Evolutionary conservation across 2,329 filamentous ascomycete species (phyloP).

Genomic region (Aspergillus intermedius): DNA sequence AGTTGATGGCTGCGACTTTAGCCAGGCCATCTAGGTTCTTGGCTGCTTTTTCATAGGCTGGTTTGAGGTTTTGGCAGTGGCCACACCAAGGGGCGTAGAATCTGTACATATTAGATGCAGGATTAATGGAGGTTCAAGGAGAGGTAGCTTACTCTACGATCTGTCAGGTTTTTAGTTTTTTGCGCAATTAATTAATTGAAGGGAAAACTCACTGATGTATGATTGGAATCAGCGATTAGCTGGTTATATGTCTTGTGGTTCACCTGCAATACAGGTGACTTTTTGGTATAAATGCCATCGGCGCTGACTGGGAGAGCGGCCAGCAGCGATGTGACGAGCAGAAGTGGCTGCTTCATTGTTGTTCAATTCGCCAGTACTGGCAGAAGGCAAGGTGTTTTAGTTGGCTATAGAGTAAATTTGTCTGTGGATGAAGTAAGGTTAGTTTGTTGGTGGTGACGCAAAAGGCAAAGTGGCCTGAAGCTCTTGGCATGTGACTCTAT

Average conservation of each 20-base stretch:
- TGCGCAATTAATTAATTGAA: neutral
- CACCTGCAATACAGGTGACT: slow-evolving; percentile 78
- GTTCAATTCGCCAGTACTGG: slow-evolving; percentile 6
- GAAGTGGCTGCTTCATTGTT: slow-evolving; percentile 38
- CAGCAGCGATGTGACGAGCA: slow-evolving; percentile 55
- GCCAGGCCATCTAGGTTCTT: slow-evolving; percentile 83
- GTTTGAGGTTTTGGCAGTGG: slow-evolving; percentile 93
- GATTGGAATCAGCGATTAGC: slow-evolving; percentile 79
- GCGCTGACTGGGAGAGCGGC: slow-evolving; percentile 59
- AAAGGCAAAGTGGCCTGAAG: slow-evolving; percentile 32
- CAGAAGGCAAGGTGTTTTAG: neutral
- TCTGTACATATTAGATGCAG: slow-evolving; percentile 38
- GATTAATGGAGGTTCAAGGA: slow-evolving; percentile 8
- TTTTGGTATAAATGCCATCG: slow-evolving; percentile 75
- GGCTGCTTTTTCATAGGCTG: slow-evolving; percentile 89
- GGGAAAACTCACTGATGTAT: slow-evolving; percentile 68
- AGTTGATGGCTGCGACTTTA: slow-evolving; percentile 91
- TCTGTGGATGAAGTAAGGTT: no score
- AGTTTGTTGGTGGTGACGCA: neutral
- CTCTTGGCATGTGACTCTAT: slow-evolving; percentile 30
- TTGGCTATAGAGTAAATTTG: neutral
- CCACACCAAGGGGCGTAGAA: slow-evolving; percentile 99
- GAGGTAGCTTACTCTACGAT: slow-evolving; percentile 46
- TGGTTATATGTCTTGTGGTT: slow-evolving; percentile 71
- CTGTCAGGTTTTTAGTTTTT: slow-evolving; percentile 26